Base-by-base conservation (phyloP, 495 filamentous ascomycete species). In the Penicillium coprophilum region DNA sequence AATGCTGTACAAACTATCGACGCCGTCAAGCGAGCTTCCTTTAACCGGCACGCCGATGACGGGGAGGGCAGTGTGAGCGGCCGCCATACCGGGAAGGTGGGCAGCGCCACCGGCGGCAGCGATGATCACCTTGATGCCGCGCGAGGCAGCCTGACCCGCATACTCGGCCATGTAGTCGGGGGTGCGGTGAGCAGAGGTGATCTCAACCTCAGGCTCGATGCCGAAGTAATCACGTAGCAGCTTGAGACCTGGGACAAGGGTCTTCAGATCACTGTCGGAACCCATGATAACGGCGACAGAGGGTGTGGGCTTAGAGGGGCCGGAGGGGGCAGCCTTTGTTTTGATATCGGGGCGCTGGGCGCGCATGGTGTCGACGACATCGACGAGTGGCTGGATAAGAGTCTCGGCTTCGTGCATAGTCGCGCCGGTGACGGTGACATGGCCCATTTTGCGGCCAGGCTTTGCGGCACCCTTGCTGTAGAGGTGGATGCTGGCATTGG, bases 131-230 rank as follows among this genome's bases (percentile, higher is more conserved):
- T 89, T 87, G 74, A 96, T 81, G 24, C 90, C 88, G 1, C 81
- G 77, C 11, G 74, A 78, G 3, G 83, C 82, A 21, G 92, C 90
- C 39, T 78, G 73, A 45, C 80, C 79, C 27, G 90, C 89, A 67
- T 90, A 92, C 19, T 82, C 65, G 61, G 85, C 85, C 89, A 98
- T 96, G 60, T 80, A 84, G 60, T 85, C 78, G 13, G 92, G 91
- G 27, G 93, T 97, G 57, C 94, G 85, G 73, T 98, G 94, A 8
- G 94, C 94, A 40, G 93, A 97, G 27, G 92, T 96, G 72, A 98
- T 96, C 52, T 87, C 87, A 19, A 87, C 81, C 19, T 85, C 82
- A 65, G 84, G 89, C 11, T 90, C 85, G 43, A 97, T 87, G 15
- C 78, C 77, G 63, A 98, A 88, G 64, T 71, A 73, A 32, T 85